These are phyloP conservation scores for Penicillium janthinellum DNA, from an alignment of 2,329 filamentous ascomycete genomes.

Conservation along the genomic window DNA sequence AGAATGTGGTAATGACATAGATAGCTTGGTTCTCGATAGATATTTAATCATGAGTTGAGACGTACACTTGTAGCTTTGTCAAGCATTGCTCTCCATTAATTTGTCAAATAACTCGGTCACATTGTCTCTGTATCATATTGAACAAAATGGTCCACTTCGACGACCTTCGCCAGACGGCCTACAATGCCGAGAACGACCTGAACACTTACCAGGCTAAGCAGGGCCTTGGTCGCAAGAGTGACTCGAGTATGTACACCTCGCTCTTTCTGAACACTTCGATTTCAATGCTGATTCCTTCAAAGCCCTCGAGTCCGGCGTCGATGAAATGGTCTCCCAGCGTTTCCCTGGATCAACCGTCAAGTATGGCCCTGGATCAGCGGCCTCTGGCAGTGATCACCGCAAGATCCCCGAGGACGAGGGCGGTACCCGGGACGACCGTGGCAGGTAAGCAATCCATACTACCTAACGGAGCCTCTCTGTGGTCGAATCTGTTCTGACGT, in stretches of 20 bases:
- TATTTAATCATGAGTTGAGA: neutral
- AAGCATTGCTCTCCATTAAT: neutral
- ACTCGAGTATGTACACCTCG: slow-evolving; percentile 35
- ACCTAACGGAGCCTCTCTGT: too few species aligned
- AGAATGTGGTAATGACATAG: slow-evolving; percentile 31
- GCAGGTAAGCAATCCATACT: slow-evolving; percentile 32
- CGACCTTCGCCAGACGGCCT: slow-evolving; percentile 30
- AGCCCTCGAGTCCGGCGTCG: slow-evolving; percentile 47
- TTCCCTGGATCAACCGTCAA: slow-evolving; percentile 41
- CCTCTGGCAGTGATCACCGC: slow-evolving; percentile 42
- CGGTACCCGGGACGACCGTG: slow-evolving; percentile 41
- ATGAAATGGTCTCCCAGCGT: slow-evolving; percentile 41
- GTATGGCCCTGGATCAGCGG: slow-evolving; percentile 38
- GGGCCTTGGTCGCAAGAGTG: slow-evolving; percentile 41
- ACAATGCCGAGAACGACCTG: slow-evolving; percentile 43
- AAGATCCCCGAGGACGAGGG: slow-evolving; percentile 47
- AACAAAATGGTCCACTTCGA: slow-evolving; percentile 21
- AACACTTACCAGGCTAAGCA: slow-evolving; percentile 45
- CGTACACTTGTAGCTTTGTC: neutral
- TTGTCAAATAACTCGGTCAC: neutral
- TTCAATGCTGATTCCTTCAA: slow-evolving; percentile 2
- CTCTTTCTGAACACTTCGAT: neutral
- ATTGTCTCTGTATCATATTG: neutral
- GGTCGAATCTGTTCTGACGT: slow-evolving; percentile 3
- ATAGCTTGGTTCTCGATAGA: neutral